Evolutionary conservation across 2,329 filamentous ascomycete species (phyloP).

Genomic region (Fusarium agapanthi): DNA sequence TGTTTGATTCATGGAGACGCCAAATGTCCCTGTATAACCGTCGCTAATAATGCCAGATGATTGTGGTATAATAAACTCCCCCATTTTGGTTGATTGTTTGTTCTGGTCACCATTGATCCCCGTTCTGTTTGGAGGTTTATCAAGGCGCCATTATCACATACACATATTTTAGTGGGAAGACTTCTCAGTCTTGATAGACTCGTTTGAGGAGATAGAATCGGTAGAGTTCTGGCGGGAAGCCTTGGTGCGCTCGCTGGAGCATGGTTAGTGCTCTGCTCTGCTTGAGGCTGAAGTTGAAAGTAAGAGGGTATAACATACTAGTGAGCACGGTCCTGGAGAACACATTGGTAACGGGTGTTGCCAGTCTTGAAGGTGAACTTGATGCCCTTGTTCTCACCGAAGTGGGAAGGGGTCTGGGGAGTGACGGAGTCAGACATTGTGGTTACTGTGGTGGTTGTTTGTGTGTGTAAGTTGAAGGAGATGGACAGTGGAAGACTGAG

Average conservation of each 20-base stretch:
- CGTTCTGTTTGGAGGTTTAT: background rate
- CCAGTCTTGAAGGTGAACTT: slow-evolving; percentile 58
- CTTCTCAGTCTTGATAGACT: slow-evolving; percentile 42
- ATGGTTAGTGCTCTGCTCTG: slow-evolving; percentile 22
- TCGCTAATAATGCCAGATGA: slow-evolving; percentile 42
- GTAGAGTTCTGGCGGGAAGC: slow-evolving; percentile 48
- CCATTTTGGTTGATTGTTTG: slow-evolving; percentile 8
- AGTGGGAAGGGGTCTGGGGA: slow-evolving; percentile 30
- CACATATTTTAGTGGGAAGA: slow-evolving; percentile 29
- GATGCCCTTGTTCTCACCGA: slow-evolving; percentile 53
- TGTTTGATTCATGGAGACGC: slow-evolving; percentile 37
- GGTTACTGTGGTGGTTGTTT: slow-evolving; percentile 6
- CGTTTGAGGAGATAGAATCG: slow-evolving; percentile 46
- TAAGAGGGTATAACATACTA: slow-evolving; percentile 50
- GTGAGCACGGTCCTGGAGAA: slow-evolving; percentile 53
- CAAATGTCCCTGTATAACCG: slow-evolving; percentile 26
- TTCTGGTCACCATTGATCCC: background rate
- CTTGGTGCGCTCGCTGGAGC: slow-evolving; percentile 52
- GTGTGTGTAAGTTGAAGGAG: slow-evolving; percentile 1
- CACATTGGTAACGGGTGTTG: slow-evolving; percentile 51
- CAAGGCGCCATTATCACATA: slow-evolving; percentile 4
- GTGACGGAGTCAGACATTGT: slow-evolving; percentile 36
- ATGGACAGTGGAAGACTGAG: background rate
- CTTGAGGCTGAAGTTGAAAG: background rate
- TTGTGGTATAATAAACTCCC: slow-evolving; percentile 30